phyloP scores from a whole-genome alignment of 768 basidiomycete species.

The Heimioporus sp. region DNA sequence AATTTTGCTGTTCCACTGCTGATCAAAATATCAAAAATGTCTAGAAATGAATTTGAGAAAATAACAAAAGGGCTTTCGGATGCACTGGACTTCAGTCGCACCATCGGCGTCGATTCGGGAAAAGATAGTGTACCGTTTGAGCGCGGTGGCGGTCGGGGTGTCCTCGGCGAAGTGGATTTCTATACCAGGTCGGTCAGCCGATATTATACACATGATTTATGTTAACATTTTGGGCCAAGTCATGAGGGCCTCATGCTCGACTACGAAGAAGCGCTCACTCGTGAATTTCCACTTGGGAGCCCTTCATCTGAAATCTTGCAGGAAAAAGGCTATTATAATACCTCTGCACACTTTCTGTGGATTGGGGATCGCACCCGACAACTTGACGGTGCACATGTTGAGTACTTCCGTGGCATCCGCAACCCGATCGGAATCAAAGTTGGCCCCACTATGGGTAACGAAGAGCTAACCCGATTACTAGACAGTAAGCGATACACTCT shows the following conservation, averaged over 20 bases:
- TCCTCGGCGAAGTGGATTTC: conserved; percentile 87
- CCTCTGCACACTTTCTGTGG: conserved; percentile 94
- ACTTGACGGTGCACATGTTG: conserved; percentile 89
- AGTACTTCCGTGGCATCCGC: conserved; percentile 89
- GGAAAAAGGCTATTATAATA: conserved; percentile 70
- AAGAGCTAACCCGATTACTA: conserved; percentile 74
- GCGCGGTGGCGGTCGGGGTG: conserved; percentile 65
- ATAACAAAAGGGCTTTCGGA: conserved; percentile 85
- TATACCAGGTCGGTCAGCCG: conserved; percentile 69
- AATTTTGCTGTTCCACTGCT: conserved; percentile 4
- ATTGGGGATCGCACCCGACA: conserved; percentile 95
- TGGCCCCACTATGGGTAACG: conserved; percentile 79
- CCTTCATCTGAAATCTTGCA: conserved; percentile 12
- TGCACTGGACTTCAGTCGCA: conserved; percentile 89
- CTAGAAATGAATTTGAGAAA: conserved; percentile 76
- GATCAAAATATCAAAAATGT: conserved; percentile 9
- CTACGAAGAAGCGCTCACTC: conserved; percentile 91
- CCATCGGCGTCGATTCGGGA: conserved; percentile 72
- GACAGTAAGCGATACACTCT: conserved; percentile 52
- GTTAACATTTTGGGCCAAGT: conserved; percentile 35
- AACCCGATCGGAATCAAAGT: conserved; percentile 97
- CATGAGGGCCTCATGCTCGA: conserved; percentile 93
- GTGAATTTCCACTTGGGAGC: conserved; percentile 49
- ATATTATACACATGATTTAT: background rate
- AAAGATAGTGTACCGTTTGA: conserved; percentile 53